Conservation (phyloP, 495 filamentous ascomycete species). For the Daldinia childiae region DNA sequence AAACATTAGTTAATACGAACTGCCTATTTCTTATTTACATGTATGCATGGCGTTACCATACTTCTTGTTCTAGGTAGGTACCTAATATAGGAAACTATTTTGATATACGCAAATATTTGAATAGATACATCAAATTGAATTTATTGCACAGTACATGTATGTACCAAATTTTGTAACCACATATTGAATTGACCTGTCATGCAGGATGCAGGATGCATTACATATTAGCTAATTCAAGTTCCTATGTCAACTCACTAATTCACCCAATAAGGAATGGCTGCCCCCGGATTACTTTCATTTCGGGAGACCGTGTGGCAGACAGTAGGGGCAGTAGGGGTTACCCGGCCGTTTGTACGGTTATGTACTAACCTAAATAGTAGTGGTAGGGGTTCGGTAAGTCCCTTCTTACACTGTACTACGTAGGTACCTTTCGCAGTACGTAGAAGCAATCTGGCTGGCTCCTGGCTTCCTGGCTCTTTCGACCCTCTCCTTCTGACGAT, state of each 20-base stretch:
- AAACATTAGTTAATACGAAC: not conserved
- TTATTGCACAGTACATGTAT: not conserved
- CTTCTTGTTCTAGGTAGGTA: not conserved
- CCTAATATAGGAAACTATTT: not conserved
- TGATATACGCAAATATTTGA: not conserved
- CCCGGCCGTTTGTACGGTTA: not conserved
- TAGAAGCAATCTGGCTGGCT: conserved; percentile 33
- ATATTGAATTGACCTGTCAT: not conserved
- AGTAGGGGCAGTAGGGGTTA: conserved; percentile 13
- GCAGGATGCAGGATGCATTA: not conserved
- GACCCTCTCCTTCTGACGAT: conserved; percentile 31
- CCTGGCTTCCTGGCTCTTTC: conserved; percentile 20
- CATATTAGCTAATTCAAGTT: conserved; percentile 20
- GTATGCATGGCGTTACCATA: not conserved
- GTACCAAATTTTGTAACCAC: not conserved
- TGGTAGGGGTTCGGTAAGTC: conserved; percentile 10
- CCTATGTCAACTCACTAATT: conserved; percentile 4
- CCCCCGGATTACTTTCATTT: conserved; percentile 30
- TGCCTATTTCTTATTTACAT: not conserved
- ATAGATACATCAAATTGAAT: not conserved
- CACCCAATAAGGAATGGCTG: conserved; percentile 21
- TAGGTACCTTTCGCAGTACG: not conserved
- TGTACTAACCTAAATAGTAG: conserved; percentile 25
- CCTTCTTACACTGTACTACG: conserved; percentile 21
- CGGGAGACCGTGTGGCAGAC: conserved; percentile 24